A percentile compares a stretch with the other conserved stretches of the same genome.
phyloP scores from a whole-genome alignment of 2,329 filamentous ascomycete genomes.

The Xylariomycetidae sp. region DNA sequence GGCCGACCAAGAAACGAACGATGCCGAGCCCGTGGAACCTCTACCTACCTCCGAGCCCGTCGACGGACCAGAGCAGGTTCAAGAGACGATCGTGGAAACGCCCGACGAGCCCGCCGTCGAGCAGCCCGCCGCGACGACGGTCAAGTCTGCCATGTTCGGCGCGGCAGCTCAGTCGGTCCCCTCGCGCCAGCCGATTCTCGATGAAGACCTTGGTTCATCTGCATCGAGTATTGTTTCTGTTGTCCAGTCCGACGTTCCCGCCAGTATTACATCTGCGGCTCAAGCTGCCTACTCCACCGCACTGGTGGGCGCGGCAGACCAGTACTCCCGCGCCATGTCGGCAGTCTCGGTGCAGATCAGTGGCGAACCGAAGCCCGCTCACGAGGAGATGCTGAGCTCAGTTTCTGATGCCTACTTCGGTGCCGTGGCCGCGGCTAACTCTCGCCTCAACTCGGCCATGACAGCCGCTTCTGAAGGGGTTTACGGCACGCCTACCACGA shows the following conservation, averaged over 20 bases:
- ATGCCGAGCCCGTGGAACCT: slow-evolving; percentile 22
- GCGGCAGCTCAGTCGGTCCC: slow-evolving; percentile 47
- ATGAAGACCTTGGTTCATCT: slow-evolving; percentile 40
- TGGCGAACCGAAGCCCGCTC: slow-evolving; percentile 63
- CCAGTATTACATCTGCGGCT: slow-evolving; percentile 39
- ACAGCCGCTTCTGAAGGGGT: slow-evolving; percentile 45
- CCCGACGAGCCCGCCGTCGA: slow-evolving; percentile 19
- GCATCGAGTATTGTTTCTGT: slow-evolving; percentile 30
- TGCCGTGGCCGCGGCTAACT: slow-evolving; percentile 58
- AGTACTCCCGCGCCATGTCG: slow-evolving; percentile 64
- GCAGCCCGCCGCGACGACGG: slow-evolving; percentile 16
- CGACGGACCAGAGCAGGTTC: slow-evolving; percentile 25
- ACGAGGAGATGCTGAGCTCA: slow-evolving; percentile 65
- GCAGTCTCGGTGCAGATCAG: slow-evolving; percentile 63
- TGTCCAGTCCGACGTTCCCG: slow-evolving; percentile 29
- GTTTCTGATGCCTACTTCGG: slow-evolving; percentile 65
- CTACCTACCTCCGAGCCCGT: slow-evolving; percentile 14
- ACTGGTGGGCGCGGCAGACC: slow-evolving; percentile 59
- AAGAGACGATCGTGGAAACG: slow-evolving; percentile 29
- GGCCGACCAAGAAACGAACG: slow-evolving; percentile 22
- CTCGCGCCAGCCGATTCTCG: slow-evolving; percentile 43
- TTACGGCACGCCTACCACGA: slow-evolving; percentile 43
- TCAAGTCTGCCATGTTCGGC: slow-evolving; percentile 47
- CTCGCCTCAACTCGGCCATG: slow-evolving; percentile 52
- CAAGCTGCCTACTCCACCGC: slow-evolving; percentile 61